Percentiles rank a stretch among this genome's conserved stretches.
Conservation (phyloP, 257 asterid species). For the Nyctanthes arbortristis region DNA sequence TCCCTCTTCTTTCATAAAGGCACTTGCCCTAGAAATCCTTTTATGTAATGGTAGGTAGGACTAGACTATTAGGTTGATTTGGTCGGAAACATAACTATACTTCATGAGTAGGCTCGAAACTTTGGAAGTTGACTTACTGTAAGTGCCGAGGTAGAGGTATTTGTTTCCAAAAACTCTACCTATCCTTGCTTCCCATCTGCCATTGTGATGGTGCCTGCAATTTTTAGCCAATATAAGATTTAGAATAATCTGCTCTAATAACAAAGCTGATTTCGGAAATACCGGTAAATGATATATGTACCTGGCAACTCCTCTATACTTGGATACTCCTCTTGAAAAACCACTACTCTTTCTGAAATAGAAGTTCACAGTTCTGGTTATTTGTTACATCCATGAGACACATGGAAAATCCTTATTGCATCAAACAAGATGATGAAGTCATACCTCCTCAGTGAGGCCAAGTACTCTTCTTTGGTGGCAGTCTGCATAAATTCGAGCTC, state of each 20-base stretch:
- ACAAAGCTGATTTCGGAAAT: not conserved
- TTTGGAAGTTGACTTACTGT: slow-evolving; percentile 38
- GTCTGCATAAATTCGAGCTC: slow-evolving; percentile 49
- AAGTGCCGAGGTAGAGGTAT: slow-evolving; percentile 69
- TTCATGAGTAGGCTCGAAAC: no score
- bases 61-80: no score
- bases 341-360: slow-evolving; percentile 69
- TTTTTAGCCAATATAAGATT: slow-evolving; percentile 4
- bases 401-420: not conserved
- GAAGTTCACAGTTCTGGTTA: not conserved
- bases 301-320: slow-evolving; percentile 92
- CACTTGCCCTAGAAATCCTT: no score
- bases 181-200: slow-evolving; percentile 75
- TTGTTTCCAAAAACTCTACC: slow-evolving; percentile 66
- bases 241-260: not conserved
- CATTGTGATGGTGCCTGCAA: slow-evolving; percentile 69
- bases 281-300: slow-evolving; percentile 25
- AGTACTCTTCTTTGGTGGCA: slow-evolving; percentile 56
- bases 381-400: slow-evolving; percentile 2
- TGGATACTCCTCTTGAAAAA: slow-evolving; percentile 83
- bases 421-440: not conserved
- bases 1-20: no score
- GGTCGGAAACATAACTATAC: no score
- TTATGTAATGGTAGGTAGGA: no score
- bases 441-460: slow-evolving; percentile 58